Percentiles rank a stretch among this genome's conserved stretches.
These are phyloP conservation scores for Fusarium sp. DNA, from an alignment of 2,329 filamentous ascomycete genomes.

Conservation along the genomic window DNA sequence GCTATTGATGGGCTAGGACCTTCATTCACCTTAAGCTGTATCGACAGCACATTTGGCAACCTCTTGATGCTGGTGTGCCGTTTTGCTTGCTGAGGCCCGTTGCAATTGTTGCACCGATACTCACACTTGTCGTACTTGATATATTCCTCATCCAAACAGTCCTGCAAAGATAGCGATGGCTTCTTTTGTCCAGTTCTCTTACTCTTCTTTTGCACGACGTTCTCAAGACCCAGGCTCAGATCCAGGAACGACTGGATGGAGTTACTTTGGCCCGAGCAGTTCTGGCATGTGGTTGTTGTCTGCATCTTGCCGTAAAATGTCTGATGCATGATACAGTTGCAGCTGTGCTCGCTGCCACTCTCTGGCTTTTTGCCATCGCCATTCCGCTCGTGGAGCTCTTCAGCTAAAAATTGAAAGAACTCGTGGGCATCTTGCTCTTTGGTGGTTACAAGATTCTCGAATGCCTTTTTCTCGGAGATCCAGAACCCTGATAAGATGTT, in stretches of 20 bases:
- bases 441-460: conserved; percentile 85
- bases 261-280: conserved; percentile 84
- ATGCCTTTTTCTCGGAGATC: conserved; percentile 82
- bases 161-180: conserved; percentile 66
- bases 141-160: conserved; percentile 88
- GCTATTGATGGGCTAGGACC: neutral
- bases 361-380: conserved; percentile 75
- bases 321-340: conserved; percentile 92
- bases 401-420: conserved; percentile 95
- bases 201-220: conserved; percentile 73
- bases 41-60: conserved; percentile 88
- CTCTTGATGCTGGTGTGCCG: conserved; percentile 88
- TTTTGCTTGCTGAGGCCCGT: conserved; percentile 80
- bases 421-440: conserved; percentile 98
- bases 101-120: conserved; percentile 87
- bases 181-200: conserved; percentile 66
- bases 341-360: conserved; percentile 72
- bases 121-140: conserved; percentile 89
- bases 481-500: conserved; percentile 91
- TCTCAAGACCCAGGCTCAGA: conserved; percentile 88
- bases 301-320: conserved; percentile 94
- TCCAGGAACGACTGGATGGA: conserved; percentile 92
- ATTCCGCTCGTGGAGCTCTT: conserved; percentile 88
- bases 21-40: conserved; percentile 84
- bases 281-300: conserved; percentile 90